A percentile compares a stretch with the other conserved stretches of the same genome.
Evolutionary conservation across 2,329 filamentous ascomycete genomes (phyloP).

Genomic region (Pseudomassariella vexata): DNA sequence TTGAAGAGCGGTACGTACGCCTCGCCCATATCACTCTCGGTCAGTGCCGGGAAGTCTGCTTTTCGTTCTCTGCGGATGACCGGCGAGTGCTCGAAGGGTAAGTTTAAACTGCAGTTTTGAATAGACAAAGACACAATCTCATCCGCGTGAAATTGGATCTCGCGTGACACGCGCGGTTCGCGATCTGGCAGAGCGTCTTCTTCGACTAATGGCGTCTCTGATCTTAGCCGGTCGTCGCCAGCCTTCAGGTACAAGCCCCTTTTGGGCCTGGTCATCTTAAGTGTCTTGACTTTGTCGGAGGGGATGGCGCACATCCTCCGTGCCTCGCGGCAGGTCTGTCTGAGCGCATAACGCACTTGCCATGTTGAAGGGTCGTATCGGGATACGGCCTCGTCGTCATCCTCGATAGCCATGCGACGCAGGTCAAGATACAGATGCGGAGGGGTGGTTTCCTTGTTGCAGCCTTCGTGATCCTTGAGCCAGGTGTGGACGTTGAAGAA

Average conservation of each 20-base stretch:
- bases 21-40: slow-evolving; percentile 18
- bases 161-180: slow-evolving; percentile 15
- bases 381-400: slow-evolving; percentile 18
- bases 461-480: slow-evolving; percentile 22
- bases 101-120: slow-evolving; percentile 28
- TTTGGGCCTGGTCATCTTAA: slow-evolving; percentile 20
- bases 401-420: slow-evolving; percentile 19
- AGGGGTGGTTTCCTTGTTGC: slow-evolving; percentile 22
- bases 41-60: no score
- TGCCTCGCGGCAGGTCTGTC: slow-evolving; percentile 21
- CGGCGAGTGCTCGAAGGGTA: slow-evolving; percentile 19
- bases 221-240: slow-evolving; percentile 17
- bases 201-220: slow-evolving; percentile 9
- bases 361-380: slow-evolving; percentile 24
- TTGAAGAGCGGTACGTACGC: slow-evolving; percentile 21
- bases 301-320: slow-evolving; percentile 16
- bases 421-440: slow-evolving; percentile 23
- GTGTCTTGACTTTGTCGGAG: slow-evolving; percentile 8
- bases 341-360: slow-evolving; percentile 17
- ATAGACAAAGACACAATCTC: slow-evolving; percentile 22
- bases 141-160: slow-evolving; percentile 16
- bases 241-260: slow-evolving; percentile 22
- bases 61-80: slow-evolving; percentile 7
- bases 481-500: slow-evolving; percentile 28
- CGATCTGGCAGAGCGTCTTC: neutral